Evolutionary conservation across 495 filamentous ascomycete species (phyloP).

Genomic region (Penicillium canescens): DNA sequence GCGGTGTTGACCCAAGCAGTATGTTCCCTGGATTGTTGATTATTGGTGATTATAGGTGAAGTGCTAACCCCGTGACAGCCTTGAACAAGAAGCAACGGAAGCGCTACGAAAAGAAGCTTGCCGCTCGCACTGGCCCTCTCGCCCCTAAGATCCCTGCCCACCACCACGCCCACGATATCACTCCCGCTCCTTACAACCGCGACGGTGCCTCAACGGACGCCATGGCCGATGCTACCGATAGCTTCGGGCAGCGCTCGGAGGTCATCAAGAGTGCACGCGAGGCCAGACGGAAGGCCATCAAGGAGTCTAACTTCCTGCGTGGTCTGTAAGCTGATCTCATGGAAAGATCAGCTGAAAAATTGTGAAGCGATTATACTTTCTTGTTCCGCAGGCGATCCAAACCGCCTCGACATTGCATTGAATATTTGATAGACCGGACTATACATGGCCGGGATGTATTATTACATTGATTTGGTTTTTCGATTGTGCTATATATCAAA

Average conservation of each 20-base stretch:
- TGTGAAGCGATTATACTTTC: slow-evolving; percentile 11
- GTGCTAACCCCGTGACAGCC: slow-evolving; percentile 25
- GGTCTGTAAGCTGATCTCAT: slow-evolving; percentile 57
- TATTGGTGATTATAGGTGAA: background rate
- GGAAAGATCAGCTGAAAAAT: slow-evolving; percentile 8
- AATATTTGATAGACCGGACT: slow-evolving; percentile 12
- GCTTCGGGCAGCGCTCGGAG: slow-evolving; percentile 39
- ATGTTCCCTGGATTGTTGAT: slow-evolving; percentile 33
- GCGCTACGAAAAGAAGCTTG: slow-evolving; percentile 62
- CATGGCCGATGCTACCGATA: slow-evolving; percentile 33
- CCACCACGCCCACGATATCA: slow-evolving; percentile 83
- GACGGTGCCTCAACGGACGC: slow-evolving; percentile 25
- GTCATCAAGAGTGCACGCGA: slow-evolving; percentile 62
- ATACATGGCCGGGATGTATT: slow-evolving; percentile 25
- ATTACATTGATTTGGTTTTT: slow-evolving; percentile 26
- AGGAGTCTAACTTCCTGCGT: slow-evolving; percentile 92
- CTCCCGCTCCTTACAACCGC: slow-evolving; percentile 49
- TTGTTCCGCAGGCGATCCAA: slow-evolving; percentile 1
- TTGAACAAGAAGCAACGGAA: slow-evolving; percentile 61
- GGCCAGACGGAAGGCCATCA: slow-evolving; percentile 76
- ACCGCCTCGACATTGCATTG: slow-evolving; percentile 3
- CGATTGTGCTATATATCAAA: slow-evolving; percentile 33
- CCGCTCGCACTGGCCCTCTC: slow-evolving; percentile 61
- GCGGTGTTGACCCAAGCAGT: slow-evolving; percentile 58
- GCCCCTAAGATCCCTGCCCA: slow-evolving; percentile 78